Conservation (phyloP, 148 eudicot species). For the Fagopyrum esculentum region DNA sequence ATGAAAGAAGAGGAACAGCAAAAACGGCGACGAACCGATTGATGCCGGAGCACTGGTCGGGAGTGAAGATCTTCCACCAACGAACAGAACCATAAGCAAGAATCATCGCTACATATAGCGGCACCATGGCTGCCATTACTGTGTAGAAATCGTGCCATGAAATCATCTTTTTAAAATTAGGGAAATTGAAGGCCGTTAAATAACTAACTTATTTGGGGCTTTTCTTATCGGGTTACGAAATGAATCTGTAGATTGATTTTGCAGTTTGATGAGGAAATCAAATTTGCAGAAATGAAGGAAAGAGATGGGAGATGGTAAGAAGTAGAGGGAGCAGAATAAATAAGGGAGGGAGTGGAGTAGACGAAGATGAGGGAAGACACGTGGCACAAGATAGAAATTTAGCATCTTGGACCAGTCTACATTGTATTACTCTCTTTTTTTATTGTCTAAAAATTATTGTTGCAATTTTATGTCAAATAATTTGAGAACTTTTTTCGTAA, state of each 20-base stretch:
- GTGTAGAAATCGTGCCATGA: slow-evolving; percentile 67
- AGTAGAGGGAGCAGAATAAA: not conserved
- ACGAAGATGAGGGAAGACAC: slow-evolving; percentile 9
- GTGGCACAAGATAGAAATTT: slow-evolving; percentile 1
- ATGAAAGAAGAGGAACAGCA: slow-evolving; percentile 64
- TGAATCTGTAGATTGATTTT: not conserved
- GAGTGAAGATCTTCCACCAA: slow-evolving; percentile 83
- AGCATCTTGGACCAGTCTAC: slow-evolving; percentile 10
- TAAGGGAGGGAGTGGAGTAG: slow-evolving; percentile 2
- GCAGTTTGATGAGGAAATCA: not conserved
- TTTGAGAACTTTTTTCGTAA: not conserved
- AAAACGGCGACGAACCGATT: slow-evolving; percentile 76
- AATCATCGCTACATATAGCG: slow-evolving; percentile 79
- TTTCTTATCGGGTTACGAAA: not conserved
- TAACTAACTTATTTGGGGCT: not conserved
- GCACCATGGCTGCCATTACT: slow-evolving; percentile 69
- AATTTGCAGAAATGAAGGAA: not conserved
- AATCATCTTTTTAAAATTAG: slow-evolving; percentile 32
- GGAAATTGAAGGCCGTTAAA: not conserved
- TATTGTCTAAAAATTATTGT: not conserved
- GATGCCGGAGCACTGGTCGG: slow-evolving; percentile 85
- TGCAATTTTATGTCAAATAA: slow-evolving; percentile 1
- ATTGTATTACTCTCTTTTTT: not conserved
- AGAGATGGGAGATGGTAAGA: not conserved
- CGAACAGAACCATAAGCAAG: slow-evolving; percentile 80